Percentiles rank a stretch among this genome's conserved stretches.
Conservation (phyloP, 371 early-diverging fungal species). For the Encephalitozoon cuniculi region DNA sequence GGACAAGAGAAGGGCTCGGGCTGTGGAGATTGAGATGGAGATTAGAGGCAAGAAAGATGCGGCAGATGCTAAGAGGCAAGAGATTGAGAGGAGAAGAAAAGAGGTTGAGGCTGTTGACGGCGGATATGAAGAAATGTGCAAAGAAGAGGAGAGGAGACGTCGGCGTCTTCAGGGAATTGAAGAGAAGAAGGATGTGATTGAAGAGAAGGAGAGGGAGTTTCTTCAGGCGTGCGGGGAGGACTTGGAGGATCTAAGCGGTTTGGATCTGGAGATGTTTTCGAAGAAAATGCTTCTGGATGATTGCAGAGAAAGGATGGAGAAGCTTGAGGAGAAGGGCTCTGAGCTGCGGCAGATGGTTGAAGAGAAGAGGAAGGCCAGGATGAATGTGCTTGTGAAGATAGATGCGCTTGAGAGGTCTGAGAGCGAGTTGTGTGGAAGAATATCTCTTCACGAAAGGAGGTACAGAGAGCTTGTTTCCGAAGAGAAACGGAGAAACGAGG, state of each 20-base stretch:
- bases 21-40: background rate
- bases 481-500: constrained; percentile 71
- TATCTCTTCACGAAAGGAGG: background rate
- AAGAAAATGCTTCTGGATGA: constrained; percentile 15
- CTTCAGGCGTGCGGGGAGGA: background rate
- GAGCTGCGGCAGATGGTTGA: background rate
- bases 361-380: constrained; percentile 18
- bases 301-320: constrained; percentile 24
- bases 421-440: background rate
- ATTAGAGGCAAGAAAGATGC: background rate
- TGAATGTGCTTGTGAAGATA: background rate
- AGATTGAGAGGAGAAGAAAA: constrained; percentile 64
- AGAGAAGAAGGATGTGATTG: constrained; percentile 3
- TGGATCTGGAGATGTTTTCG: constrained; percentile 9
- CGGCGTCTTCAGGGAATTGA: background rate
- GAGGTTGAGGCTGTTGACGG: constrained; percentile 64
- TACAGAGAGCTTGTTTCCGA: background rate
- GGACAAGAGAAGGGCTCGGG: background rate
- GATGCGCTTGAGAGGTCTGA: background rate
- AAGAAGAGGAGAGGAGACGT: background rate
- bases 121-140: background rate
- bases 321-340: constrained; percentile 29
- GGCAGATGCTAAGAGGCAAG: background rate
- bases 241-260: background rate
- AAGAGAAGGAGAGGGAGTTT: constrained; percentile 11